Conservation (phyloP, 2,329 filamentous ascomycete species). For the Trichoderma lentiforme region DNA sequence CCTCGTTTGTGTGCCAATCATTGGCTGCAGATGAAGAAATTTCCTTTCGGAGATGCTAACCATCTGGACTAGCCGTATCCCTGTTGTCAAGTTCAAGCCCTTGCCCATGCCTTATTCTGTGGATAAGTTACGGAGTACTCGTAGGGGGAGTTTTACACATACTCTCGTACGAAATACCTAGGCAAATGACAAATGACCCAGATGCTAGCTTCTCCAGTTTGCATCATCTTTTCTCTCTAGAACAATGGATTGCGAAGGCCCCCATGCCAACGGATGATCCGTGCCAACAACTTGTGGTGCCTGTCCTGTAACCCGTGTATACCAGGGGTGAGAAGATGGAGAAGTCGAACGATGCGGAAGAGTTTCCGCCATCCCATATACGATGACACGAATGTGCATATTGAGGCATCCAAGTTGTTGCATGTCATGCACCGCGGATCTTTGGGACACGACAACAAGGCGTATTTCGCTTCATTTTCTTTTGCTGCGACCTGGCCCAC, state of each 20-base stretch:
- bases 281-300: background rate
- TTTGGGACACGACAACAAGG: background rate
- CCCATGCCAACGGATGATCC: slow-evolving; percentile 5
- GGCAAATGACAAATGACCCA: background rate
- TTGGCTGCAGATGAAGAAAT: background rate
- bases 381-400: slow-evolving; percentile 1
- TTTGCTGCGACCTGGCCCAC: background rate
- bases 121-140: background rate
- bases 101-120: slow-evolving; percentile 5
- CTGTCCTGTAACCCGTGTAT: background rate
- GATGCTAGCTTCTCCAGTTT: slow-evolving; percentile 2
- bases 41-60: background rate
- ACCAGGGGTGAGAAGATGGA: background rate
- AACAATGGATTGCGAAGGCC: background rate
- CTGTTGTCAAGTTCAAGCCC: background rate
- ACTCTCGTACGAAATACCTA: background rate
- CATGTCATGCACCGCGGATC: slow-evolving; percentile 6
- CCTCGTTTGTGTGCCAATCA: background rate
- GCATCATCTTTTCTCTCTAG: background rate
- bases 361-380: background rate
- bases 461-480: background rate
- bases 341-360: background rate
- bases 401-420: background rate
- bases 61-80: background rate
- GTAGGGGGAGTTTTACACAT: background rate